Evolutionary conservation across 2,329 filamentous ascomycete species (phyloP), one percentile per base, ranked within the genome.

Genomic region (Botrytis cinerea): DNA sequence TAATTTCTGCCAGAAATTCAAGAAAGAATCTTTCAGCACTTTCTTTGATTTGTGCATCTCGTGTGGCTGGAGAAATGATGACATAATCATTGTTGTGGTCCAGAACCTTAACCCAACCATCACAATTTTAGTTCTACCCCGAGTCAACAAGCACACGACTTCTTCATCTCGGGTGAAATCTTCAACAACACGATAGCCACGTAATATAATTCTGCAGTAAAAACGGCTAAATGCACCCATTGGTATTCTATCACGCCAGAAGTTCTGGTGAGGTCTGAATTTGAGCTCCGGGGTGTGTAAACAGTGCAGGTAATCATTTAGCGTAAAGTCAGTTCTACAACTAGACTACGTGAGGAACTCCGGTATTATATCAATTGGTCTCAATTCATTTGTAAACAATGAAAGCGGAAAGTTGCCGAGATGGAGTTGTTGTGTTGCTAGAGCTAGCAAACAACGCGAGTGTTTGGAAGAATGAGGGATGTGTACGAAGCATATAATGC

Each of bases 391-490:
- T 43, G 25, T 68, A 57, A 43, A 57, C 48, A 28, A 43, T 68
- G 18, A 40, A 57, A 68, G 35, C 48, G 48, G 48, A 43, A 57
- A 38, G 5, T 51, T 32, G 18, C 48, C 35, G 48, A 43, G 4
- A 68, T 68, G 48, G 35, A 38, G 48, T 68, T 68, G 6, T 22
- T 68, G n/a, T 43, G 18, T 5, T 68, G 66, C 48, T 25, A 20
- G 66, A 54, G 66, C 66, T 43, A 57, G 25, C 25, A 43, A 25
- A 68, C 45, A 6, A 57, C 6, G 32, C n/a, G 48, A 32, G 48
- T 68, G 66, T 32, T 68, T 57, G 16, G 48, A 68, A 68, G 35
- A 57, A 68, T 68, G 25, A 57, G 38, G 25, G 66, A 68, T 14
- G 48, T 54, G 64, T 68, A 32, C 22, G 48, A 43, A 57, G 35